Percentiles rank a stretch among this genome's conserved stretches.
Conservation (phyloP, 495 filamentous ascomycete genomes). For the Trichocladium uniseriatum region DNA sequence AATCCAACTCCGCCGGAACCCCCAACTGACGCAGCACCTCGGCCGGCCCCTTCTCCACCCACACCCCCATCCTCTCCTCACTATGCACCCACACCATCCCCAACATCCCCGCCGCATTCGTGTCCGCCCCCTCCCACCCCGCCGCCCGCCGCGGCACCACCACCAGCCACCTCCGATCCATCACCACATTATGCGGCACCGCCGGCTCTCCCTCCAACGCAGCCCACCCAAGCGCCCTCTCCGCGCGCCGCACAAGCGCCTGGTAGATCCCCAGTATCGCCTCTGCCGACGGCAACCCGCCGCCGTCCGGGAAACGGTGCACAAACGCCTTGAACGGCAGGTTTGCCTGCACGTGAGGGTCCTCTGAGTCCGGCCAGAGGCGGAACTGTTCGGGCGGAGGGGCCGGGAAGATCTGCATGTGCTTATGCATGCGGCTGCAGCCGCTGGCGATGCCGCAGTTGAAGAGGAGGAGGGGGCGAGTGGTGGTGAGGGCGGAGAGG, state of each 20-base stretch:
- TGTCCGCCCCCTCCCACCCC: slow-evolving; percentile 18
- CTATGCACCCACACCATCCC: slow-evolving; percentile 30
- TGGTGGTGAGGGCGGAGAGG: not conserved
- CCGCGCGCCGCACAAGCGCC: slow-evolving; percentile 19
- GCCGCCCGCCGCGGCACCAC: slow-evolving; percentile 28
- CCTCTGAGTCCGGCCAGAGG: slow-evolving; percentile 13
- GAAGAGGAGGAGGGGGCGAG: slow-evolving; percentile 23
- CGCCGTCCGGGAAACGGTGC: slow-evolving; percentile 9
- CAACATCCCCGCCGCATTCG: slow-evolving; percentile 35
- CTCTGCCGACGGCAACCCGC: slow-evolving; percentile 6
- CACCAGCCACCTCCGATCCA: slow-evolving; percentile 33
- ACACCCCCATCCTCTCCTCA: slow-evolving; percentile 25
- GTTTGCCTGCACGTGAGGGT: not conserved
- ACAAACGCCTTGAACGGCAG: slow-evolving; percentile 16
- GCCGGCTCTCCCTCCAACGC: slow-evolving; percentile 3
- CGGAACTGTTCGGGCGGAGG: slow-evolving; percentile 1
- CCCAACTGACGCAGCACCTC: slow-evolving; percentile 10
- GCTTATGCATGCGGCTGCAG: slow-evolving; percentile 37
- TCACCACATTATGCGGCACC: slow-evolving; percentile 35
- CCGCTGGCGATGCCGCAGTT: slow-evolving; percentile 33
- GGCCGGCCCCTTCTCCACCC: slow-evolving; percentile 15
- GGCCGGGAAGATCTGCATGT: slow-evolving; percentile 33
- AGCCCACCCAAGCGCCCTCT: slow-evolving; percentile 4
- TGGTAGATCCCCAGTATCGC: slow-evolving; percentile 18
- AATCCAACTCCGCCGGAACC: slow-evolving; percentile 5